phyloP scores from a whole-genome alignment of 768 basidiomycete species.

The Lentinula lateritia region DNA sequence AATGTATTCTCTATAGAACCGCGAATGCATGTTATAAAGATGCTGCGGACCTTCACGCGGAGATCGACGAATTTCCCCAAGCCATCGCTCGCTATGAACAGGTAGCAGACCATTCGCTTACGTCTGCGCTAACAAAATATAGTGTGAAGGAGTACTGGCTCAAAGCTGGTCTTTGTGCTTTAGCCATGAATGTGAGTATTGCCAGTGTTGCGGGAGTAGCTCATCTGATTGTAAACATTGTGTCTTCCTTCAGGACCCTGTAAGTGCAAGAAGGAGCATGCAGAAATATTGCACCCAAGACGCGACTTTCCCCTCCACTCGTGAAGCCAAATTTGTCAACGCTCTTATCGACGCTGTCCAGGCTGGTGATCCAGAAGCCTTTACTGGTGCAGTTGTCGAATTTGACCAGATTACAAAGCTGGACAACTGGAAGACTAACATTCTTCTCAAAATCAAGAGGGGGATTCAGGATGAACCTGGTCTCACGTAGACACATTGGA shows the following conservation, averaged over 20 bases:
- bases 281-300: constrained; percentile 77
- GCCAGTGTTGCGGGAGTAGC: not conserved
- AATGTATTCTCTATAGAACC: constrained; percentile 48
- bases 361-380: constrained; percentile 62
- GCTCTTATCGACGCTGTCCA: constrained; percentile 76
- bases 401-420: constrained; percentile 90
- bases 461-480: constrained; percentile 48
- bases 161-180: constrained; percentile 76
- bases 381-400: constrained; percentile 82
- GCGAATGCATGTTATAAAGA: constrained; percentile 96
- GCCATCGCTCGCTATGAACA: constrained; percentile 88
- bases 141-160: constrained; percentile 99
- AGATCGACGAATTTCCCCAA: constrained; percentile 76
- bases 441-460: constrained; percentile 88
- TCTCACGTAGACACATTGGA: constrained; percentile 24
- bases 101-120: constrained; percentile 80
- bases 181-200: constrained; percentile 74
- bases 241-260: constrained; percentile 58
- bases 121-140: constrained; percentile 88
- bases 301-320: constrained; percentile 77
- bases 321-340: constrained; percentile 86
- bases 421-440: constrained; percentile 93
- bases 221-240: not conserved
- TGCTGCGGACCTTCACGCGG: constrained; percentile 91
- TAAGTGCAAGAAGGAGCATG: constrained; percentile 78